These are phyloP conservation scores for Taxillus chinensis DNA, from an alignment of 164 flowering plant genomes.

Conservation along the genomic window DNA sequence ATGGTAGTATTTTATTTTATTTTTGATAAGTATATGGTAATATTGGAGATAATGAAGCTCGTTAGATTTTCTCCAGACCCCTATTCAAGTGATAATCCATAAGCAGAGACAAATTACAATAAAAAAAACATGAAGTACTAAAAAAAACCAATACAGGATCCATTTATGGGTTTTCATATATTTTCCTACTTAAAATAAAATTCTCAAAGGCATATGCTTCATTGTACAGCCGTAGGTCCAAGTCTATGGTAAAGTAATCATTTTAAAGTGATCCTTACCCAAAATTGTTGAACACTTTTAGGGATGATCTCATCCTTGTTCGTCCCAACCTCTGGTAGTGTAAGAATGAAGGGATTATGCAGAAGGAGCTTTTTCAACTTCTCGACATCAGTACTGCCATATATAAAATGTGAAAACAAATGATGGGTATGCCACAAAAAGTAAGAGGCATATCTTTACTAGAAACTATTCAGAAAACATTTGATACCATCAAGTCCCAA, in stretches of 20 bases:
- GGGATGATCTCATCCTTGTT: constrained; percentile 73
- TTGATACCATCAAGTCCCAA: too few relatives aligned
- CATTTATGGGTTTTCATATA: too few relatives aligned
- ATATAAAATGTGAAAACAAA: background rate
- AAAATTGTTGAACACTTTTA: constrained; percentile 84
- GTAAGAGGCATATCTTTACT: too few relatives aligned
- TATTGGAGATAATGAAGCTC: background rate
- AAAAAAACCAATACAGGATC: too few relatives aligned
- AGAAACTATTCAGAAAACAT: too few relatives aligned
- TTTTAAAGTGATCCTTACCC: constrained; percentile 37
- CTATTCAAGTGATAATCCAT: background rate
- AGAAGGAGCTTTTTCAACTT: constrained; percentile 83
- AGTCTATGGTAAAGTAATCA: background rate
- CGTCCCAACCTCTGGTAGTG: constrained; percentile 72
- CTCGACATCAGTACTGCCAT: constrained; percentile 85
- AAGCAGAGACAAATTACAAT: background rate
- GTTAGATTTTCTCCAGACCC: background rate
- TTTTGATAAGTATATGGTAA: too few relatives aligned
- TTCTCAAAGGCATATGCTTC: too few relatives aligned
- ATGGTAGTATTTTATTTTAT: too few relatives aligned
- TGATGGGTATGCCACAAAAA: too few relatives aligned
- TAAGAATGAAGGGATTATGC: constrained; percentile 83
- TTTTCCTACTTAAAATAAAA: too few relatives aligned
- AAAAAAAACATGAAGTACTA: too few relatives aligned
- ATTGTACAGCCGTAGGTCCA: background rate